Conservation (phyloP, 2,329 filamentous ascomycete genomes). For the Apiospora pterosperma region DNA sequence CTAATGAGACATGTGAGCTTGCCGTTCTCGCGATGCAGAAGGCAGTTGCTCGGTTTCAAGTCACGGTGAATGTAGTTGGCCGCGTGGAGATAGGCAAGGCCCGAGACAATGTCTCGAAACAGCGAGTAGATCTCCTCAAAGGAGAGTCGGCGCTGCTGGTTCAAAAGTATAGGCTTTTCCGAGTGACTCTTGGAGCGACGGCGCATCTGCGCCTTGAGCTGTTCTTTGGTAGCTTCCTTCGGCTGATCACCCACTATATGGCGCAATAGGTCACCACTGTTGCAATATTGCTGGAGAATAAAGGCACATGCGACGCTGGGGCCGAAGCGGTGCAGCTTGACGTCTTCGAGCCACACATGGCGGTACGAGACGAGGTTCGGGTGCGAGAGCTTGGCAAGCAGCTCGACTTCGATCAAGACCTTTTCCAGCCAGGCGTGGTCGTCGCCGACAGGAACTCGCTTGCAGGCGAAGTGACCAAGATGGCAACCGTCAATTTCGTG, state of each 20-base stretch:
- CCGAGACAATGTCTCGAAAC: constrained; percentile 92
- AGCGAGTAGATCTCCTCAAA: constrained; percentile 97
- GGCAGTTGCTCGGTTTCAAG: constrained; percentile 92
- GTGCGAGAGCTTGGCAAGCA: constrained; percentile 87
- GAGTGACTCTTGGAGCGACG: constrained; percentile 75
- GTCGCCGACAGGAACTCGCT: constrained; percentile 91
- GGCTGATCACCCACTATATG: constrained; percentile 73
- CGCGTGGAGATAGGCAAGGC: constrained; percentile 81
- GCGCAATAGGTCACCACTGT: constrained; percentile 83
- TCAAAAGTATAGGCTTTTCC: constrained; percentile 52
- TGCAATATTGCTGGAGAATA: constrained; percentile 97
- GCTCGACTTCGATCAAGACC: constrained; percentile 85
- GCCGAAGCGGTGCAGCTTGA: constrained; percentile 78
- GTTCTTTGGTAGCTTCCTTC: constrained; percentile 69
- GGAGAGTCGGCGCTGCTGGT: constrained; percentile 43
- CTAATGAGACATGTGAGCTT: constrained; percentile 83
- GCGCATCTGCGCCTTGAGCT: constrained; percentile 83
- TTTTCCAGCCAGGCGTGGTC: constrained; percentile 96
- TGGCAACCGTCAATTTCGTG: constrained; percentile 88
- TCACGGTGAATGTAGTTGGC: constrained; percentile 96
- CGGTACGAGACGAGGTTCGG: constrained; percentile 95
- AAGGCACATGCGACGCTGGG: constrained; percentile 93
- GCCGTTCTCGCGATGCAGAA: constrained; percentile 73
- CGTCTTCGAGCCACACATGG: constrained; percentile 95
- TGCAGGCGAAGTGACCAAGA: constrained; percentile 91